Conservation (phyloP, 805 yeast genomes). For the Ogataea methanolica region DNA sequence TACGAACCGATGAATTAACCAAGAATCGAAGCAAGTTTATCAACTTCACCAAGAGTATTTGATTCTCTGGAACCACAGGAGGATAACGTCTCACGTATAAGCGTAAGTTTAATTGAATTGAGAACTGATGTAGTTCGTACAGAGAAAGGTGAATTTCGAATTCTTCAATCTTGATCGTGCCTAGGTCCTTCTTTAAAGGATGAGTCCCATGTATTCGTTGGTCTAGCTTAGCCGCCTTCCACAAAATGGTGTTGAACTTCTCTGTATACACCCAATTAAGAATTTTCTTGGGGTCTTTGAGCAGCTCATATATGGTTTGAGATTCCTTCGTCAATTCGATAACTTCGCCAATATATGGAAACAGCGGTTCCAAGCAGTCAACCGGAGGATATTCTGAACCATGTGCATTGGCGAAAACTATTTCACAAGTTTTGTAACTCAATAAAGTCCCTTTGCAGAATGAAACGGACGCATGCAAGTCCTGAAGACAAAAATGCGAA, state of each 20-base stretch:
- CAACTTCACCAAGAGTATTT: constrained; percentile 1
- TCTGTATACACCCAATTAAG: constrained; percentile 3
- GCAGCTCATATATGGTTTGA: background rate
- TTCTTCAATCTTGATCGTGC: constrained; percentile 8
- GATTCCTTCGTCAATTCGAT: background rate
- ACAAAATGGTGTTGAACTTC: constrained; percentile 1
- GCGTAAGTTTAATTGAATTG: constrained; percentile 8
- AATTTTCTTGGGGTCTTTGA: constrained; percentile 1
- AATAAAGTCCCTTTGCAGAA: background rate
- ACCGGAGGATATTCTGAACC: background rate
- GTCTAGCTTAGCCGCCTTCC: background rate
- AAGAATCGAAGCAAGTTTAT: constrained; percentile 2
- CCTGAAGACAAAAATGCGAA: background rate
- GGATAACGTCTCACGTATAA: constrained; percentile 5
- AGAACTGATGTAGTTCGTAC: constrained; percentile 26
- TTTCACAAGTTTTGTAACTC: too few relatives aligned
- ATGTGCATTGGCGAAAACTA: too few relatives aligned
- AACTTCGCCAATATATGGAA: background rate
- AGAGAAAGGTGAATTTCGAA: constrained; percentile 23
- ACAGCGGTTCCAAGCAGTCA: constrained; percentile 1
- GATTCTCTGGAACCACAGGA: constrained; percentile 7
- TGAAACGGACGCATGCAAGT: constrained; percentile 7
- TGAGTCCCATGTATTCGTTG: background rate
- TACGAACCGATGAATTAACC: background rate
- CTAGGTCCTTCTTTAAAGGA: constrained; percentile 2